Conservation (phyloP, 441 rosid genomes). For the Viola pubescens region DNA sequence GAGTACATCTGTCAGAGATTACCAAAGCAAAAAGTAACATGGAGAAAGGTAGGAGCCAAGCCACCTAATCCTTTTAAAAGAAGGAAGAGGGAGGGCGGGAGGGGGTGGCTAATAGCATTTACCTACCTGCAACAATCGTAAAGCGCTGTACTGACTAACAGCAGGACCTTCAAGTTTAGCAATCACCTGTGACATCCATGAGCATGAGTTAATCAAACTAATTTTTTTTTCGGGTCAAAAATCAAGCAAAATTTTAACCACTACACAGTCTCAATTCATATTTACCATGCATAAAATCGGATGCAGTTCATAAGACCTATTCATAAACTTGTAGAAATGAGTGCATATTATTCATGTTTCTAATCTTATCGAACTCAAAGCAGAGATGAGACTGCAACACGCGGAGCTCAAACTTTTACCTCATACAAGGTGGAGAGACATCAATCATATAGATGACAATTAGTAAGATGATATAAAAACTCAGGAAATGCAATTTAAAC, state of each 20-base stretch:
- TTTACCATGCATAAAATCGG: neutral
- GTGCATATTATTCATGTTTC: neutral
- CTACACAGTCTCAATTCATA: neutral
- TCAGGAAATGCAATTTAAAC: too few species aligned
- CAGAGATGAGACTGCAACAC: neutral
- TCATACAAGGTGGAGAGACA: too few species aligned
- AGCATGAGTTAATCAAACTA: neutral
- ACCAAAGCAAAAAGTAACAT: constrained; percentile 10
- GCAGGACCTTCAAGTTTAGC: constrained; percentile 99
- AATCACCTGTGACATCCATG: constrained; percentile 50
- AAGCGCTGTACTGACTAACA: constrained; percentile 94
- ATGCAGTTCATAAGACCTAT: constrained; percentile 2
- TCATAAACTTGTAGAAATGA: constrained; percentile 7
- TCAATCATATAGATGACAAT: too few species aligned
- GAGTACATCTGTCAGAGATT: constrained; percentile 15
- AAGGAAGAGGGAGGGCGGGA: constrained; percentile 6
- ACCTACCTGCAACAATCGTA: constrained; percentile 83
- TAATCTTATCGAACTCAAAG: neutral
- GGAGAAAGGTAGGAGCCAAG: neutral
- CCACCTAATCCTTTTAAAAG: neutral
- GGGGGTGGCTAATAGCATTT: constrained; percentile 11
- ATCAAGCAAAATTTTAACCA: constrained; percentile 5
- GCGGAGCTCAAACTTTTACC: too few species aligned
- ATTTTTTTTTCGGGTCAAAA: too few species aligned
- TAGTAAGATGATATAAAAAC: too few species aligned